Evolutionary conservation across 1,284 basidiomycete genomes (phyloP).

Genomic region (Ustilago cynodontis): DNA sequence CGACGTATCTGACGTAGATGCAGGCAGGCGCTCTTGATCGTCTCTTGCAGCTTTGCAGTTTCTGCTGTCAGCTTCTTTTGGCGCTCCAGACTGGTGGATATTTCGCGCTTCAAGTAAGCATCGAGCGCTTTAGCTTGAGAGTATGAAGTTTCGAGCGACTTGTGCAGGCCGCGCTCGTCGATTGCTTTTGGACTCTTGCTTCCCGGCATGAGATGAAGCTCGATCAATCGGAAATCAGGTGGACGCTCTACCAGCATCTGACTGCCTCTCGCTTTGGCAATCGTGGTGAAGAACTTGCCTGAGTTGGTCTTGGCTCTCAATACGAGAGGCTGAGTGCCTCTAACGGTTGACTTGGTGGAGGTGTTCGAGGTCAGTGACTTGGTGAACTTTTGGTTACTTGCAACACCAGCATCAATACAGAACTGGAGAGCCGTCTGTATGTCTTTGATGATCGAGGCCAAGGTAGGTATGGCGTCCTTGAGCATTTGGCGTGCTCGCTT

Average conservation of each 20-base stretch:
- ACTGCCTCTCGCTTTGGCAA: slow-evolving; percentile 57
- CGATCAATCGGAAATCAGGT: slow-evolving; percentile 51
- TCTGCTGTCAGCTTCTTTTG: slow-evolving; percentile 40
- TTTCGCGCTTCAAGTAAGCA: slow-evolving; percentile 48
- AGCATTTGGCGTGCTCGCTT: slow-evolving; percentile 50
- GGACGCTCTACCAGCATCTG: slow-evolving; percentile 47
- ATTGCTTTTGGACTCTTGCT: slow-evolving; percentile 41
- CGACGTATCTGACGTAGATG: slow-evolving; percentile 31
- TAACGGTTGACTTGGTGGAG: slow-evolving; percentile 22
- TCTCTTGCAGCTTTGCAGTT: slow-evolving; percentile 24
- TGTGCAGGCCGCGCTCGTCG: slow-evolving; percentile 51
- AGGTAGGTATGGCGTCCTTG: slow-evolving; percentile 28
- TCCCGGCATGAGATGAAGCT: slow-evolving; percentile 56
- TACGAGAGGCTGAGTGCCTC: slow-evolving; percentile 42
- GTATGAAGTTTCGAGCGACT: slow-evolving; percentile 57
- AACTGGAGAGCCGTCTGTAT: slow-evolving; percentile 47
- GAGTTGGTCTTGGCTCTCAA: slow-evolving; percentile 53
- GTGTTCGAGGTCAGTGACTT: slow-evolving; percentile 42
- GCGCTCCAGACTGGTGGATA: slow-evolving; percentile 39
- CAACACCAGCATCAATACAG: slow-evolving; percentile 56
- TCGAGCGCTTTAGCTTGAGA: slow-evolving; percentile 48
- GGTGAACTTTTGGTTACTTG: slow-evolving; percentile 52
- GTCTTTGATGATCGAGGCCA: slow-evolving; percentile 40
- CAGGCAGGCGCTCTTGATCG: slow-evolving; percentile 16
- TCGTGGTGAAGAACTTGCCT: slow-evolving; percentile 56